These are phyloP conservation scores for Galerina marginata DNA, from an alignment of 768 basidiomycete genomes.

Conservation along the genomic window DNA sequence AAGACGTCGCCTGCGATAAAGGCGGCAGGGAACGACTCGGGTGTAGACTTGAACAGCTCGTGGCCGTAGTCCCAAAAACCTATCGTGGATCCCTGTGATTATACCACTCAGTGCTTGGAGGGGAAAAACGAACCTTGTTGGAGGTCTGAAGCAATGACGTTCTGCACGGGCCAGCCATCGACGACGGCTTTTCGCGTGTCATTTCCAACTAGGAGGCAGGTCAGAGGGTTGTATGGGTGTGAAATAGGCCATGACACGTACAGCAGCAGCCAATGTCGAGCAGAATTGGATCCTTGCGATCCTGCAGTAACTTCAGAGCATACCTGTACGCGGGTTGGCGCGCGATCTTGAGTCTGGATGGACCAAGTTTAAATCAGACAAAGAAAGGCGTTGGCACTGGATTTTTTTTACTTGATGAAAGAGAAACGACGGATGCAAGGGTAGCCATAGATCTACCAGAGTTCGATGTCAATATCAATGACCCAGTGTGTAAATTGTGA, in stretches of 20 bases:
- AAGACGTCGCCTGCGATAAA: slow-evolving; percentile 65
- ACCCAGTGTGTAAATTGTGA: not conserved
- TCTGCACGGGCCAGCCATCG: slow-evolving; percentile 45
- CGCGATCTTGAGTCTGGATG: slow-evolving; percentile 37
- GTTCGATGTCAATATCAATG: not conserved
- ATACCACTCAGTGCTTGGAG: not conserved
- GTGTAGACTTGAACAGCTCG: slow-evolving; percentile 58
- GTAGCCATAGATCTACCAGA: slow-evolving; percentile 38
- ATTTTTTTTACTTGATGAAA: slow-evolving; percentile 35
- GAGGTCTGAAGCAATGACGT: slow-evolving; percentile 44
- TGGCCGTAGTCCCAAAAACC: slow-evolving; percentile 70
- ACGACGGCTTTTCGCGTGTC: slow-evolving; percentile 41
- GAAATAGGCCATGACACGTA: slow-evolving; percentile 8
- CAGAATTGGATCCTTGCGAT: slow-evolving; percentile 36
- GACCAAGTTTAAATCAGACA: not conserved
- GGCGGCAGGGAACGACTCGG: slow-evolving; percentile 54
- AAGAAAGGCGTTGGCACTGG: not conserved
- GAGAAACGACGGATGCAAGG: slow-evolving; percentile 42
- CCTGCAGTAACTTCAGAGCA: slow-evolving; percentile 31
- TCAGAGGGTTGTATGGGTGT: not conserved
- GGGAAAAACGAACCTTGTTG: slow-evolving; percentile 27
- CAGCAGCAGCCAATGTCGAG: slow-evolving; percentile 54
- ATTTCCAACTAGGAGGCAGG: slow-evolving; percentile 38
- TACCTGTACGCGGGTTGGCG: slow-evolving; percentile 38
- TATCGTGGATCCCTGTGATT: slow-evolving; percentile 22